Conservation (phyloP, 129 eudicot species). For the Tanacetum coccineum region DNA sequence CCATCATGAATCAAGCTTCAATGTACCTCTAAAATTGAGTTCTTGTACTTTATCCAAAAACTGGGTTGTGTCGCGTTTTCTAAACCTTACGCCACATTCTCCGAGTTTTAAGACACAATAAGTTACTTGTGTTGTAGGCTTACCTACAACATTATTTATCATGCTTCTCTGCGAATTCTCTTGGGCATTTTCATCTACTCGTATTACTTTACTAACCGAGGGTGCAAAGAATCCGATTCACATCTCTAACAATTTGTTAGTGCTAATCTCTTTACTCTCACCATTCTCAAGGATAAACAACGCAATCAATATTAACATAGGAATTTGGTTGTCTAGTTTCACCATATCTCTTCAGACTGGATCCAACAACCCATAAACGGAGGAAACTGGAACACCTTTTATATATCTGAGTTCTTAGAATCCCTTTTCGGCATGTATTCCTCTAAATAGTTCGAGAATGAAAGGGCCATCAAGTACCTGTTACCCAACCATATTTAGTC, state of each 20-base stretch:
- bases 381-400: constrained; percentile 56
- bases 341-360: constrained; percentile 67
- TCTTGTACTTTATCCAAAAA: constrained; percentile 62
- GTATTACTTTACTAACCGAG: constrained; percentile 30
- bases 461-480: too few relatives aligned
- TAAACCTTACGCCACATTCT: constrained; percentile 56
- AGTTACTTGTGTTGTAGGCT: constrained; percentile 51
- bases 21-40: constrained; percentile 49
- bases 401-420: constrained; percentile 45
- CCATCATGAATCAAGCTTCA: constrained; percentile 62
- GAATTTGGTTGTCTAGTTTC: constrained; percentile 79
- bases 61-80: constrained; percentile 40
- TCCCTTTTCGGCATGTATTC: constrained; percentile 38
- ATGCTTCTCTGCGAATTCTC: constrained; percentile 45
- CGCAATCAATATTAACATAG: constrained; percentile 46
- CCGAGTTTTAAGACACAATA: constrained; percentile 49
- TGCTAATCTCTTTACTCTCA: constrained; percentile 25
- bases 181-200: constrained; percentile 25
- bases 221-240: constrained; percentile 57
- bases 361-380: constrained; percentile 68
- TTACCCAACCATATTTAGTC: too few relatives aligned
- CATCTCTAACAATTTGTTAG: constrained; percentile 32
- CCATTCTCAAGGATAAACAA: constrained; percentile 38
- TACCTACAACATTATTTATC: constrained; percentile 40
- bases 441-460: constrained; percentile 60